Conservation (phyloP, 2,329 filamentous ascomycete species). For the Basipetospora sp. region DNA sequence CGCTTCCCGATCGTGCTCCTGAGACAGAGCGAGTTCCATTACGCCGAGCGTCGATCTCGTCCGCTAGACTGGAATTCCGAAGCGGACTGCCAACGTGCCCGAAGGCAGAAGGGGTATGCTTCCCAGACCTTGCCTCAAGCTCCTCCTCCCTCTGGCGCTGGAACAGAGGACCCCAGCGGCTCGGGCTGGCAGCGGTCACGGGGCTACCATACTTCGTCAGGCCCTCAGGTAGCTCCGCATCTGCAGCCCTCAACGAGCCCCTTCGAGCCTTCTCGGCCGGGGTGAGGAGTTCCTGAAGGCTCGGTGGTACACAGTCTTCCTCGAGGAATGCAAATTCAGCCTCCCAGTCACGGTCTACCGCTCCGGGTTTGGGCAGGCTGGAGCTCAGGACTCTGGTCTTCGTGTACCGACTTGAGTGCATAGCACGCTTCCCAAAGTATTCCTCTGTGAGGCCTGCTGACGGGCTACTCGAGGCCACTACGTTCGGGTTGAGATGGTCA, state of each 20-base stretch:
- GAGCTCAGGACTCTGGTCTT: conserved; percentile 55
- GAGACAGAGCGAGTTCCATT: conserved; percentile 15
- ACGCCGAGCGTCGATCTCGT: conserved; percentile 28
- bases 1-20: conserved; percentile 30
- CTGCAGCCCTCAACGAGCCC: conserved; percentile 41
- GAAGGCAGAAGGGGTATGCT: conserved; percentile 38
- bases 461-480: conserved; percentile 26
- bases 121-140: conserved; percentile 18
- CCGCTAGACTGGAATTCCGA: conserved; percentile 46
- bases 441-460: conserved; percentile 40
- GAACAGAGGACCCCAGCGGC: conserved; percentile 46
- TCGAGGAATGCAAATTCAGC: conserved; percentile 60
- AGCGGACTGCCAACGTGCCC: conserved; percentile 53
- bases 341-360: conserved; percentile 50
- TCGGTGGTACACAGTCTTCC: conserved; percentile 73
- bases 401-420: conserved; percentile 54
- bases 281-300: conserved; percentile 50
- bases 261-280: conserved; percentile 52
- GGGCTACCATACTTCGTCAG: conserved; percentile 47
- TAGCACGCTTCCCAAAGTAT: conserved; percentile 54
- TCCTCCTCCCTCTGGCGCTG: conserved; percentile 42
- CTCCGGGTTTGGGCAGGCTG: conserved; percentile 47
- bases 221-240: conserved; percentile 30
- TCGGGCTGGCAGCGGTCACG: conserved; percentile 39
- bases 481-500: conserved; percentile 42